Base-by-base conservation (phyloP, 495 filamentous ascomycete species). In the Ramalina intermedia region DNA sequence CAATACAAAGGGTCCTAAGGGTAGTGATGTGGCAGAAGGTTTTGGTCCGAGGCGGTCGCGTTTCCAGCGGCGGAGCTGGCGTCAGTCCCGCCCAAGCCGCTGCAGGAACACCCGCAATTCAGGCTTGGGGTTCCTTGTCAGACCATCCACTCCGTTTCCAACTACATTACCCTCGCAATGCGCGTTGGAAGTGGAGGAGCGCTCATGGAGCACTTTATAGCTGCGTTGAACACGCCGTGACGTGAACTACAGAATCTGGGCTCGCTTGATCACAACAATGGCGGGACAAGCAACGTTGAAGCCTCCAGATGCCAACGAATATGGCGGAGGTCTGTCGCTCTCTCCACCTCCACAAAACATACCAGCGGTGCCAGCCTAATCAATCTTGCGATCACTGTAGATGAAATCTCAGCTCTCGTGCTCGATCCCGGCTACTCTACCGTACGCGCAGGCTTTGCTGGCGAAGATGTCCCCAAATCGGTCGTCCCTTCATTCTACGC, bases 361-460 rank as follows among this genome's bases (percentile, higher is more conserved):
- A 6, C 12, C 3, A 24, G 23, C 3, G 23, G 23, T 2, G 23
- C 23, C 3, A 24, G 23, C 23, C 23, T 24, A 24, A 6, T 24
- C 6, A 24, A 24, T 6, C 35, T 56, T 35, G 51, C 8, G 8
- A 6, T 23, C n/a, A 26, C 6, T 48, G 42, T 53, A 94, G 91
- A 98, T 71, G 91, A 98, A 66, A 87, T 98, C 45, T 91, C 87
- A 14, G 91, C 91, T 23, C 85, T 98, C 59, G 85, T 98, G 20
- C 85, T 98, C 56, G 91, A 98, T 59, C 84, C 93, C 4, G 91
- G 93, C 38, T 95, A 84, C 68, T 85, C 81, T 41, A 84, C 78
- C 57, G 86, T 80, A 14, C 90, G 93, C 67, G 93, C 89, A 48
- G 91, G 91, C 53, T 96, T 95, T 62, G 91, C 91, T 4, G 91